These are phyloP conservation scores for Pseudocercospora fijiensis DNA, from an alignment of 2,329 filamentous ascomycete species.

Conservation along the genomic window DNA sequence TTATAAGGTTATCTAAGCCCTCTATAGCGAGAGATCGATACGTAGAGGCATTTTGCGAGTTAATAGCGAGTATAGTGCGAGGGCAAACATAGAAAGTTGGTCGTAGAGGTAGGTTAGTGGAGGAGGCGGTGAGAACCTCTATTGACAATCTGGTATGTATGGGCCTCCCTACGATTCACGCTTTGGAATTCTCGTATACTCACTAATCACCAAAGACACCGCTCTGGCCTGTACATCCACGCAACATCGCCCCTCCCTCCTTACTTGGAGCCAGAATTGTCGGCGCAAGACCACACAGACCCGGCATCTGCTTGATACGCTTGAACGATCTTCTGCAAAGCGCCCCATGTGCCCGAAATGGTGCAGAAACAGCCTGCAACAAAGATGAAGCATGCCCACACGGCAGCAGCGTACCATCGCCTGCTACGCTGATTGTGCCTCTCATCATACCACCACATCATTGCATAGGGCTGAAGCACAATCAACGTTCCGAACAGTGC, in stretches of 20 bases:
- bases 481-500: slow-evolving; percentile 31
- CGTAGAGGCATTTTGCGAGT: too few relatives aligned
- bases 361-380: slow-evolving; percentile 45
- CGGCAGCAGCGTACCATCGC: slow-evolving; percentile 25
- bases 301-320: slow-evolving; percentile 31
- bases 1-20: too few relatives aligned
- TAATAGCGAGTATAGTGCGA: too few relatives aligned
- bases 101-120: too few relatives aligned
- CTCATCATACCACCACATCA: slow-evolving; percentile 49
- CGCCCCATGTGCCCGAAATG: slow-evolving; percentile 45
- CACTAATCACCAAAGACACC: not conserved
- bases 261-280: slow-evolving; percentile 5
- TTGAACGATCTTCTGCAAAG: slow-evolving; percentile 44
- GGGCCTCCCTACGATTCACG: too few relatives aligned
- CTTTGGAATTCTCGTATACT: not conserved
- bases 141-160: too few relatives aligned
- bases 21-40: too few relatives aligned
- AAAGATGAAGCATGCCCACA: slow-evolving; percentile 38
- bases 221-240: not conserved
- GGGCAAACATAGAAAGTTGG: too few relatives aligned
- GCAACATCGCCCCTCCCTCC: not conserved
- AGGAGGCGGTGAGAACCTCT: too few relatives aligned
- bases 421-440: slow-evolving; percentile 33
- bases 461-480: slow-evolving; percentile 38
- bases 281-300: slow-evolving; percentile 5